phyloP scores from a whole-genome alignment of 1,284 basidiomycete species.

The Vanrija humicola region DNA sequence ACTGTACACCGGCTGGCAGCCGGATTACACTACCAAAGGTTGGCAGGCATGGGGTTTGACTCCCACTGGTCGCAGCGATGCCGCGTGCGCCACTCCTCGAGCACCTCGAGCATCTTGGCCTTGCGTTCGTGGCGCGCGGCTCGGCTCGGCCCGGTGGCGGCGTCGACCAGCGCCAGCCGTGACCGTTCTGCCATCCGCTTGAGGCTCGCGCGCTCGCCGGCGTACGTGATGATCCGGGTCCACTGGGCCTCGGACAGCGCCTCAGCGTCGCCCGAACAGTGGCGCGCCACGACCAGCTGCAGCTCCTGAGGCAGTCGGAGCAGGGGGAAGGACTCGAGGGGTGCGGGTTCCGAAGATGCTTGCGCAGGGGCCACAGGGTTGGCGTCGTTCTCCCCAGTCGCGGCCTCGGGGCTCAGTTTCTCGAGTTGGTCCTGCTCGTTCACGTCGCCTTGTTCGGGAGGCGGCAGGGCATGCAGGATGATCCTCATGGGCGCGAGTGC shows the following conservation, averaged over 20 bases:
- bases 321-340: slow-evolving; percentile 22
- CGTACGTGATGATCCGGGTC: slow-evolving; percentile 26
- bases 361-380: not conserved
- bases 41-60: slow-evolving; percentile 7
- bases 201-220: slow-evolving; percentile 22
- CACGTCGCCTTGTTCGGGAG: not conserved
- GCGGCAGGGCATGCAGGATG: slow-evolving; percentile 30
- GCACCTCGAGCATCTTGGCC: slow-evolving; percentile 17
- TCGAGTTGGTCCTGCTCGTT: not conserved
- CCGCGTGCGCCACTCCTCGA: slow-evolving; percentile 31
- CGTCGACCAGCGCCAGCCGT: no score
- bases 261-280: slow-evolving; percentile 27
- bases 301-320: slow-evolving; percentile 41
- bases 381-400: slow-evolving; percentile 15
- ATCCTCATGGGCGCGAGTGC: slow-evolving; percentile 30
- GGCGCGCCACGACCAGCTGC: slow-evolving; percentile 31
- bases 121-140: slow-evolving; percentile 7
- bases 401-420: no score
- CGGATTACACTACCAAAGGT: no score
- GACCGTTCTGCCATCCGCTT: slow-evolving; percentile 8
- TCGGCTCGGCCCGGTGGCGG: slow-evolving; percentile 10
- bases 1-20: no score
- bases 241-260: slow-evolving; percentile 40
- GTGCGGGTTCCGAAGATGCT: not conserved
- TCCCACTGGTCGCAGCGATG: slow-evolving; percentile 41